phyloP scores from a whole-genome alignment of 352 stramenopile species.

The Pythium insidiosum region DNA sequence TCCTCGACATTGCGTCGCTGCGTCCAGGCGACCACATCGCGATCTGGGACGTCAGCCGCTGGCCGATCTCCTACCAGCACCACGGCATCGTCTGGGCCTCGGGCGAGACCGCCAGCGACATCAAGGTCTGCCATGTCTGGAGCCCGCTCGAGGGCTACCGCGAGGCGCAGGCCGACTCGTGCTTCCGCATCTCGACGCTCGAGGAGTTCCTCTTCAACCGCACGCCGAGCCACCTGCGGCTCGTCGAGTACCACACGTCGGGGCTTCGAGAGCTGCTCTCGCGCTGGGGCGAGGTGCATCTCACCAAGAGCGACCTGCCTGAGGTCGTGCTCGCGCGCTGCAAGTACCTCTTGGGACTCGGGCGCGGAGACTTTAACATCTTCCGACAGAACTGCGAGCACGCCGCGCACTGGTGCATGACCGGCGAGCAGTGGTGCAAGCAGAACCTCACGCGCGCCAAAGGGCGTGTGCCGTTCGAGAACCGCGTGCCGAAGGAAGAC shows the following conservation, averaged over 20 bases:
- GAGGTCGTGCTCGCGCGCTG: slow-evolving; percentile 78
- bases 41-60: slow-evolving; percentile 83
- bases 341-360: slow-evolving; percentile 74
- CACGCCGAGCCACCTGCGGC: slow-evolving; percentile 45
- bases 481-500: slow-evolving; percentile 59
- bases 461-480: slow-evolving; percentile 74
- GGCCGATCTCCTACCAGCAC: slow-evolving; percentile 81
- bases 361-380: slow-evolving; percentile 80
- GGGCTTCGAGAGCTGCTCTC: slow-evolving; percentile 69
- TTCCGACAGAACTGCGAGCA: slow-evolving; percentile 87
- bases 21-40: slow-evolving; percentile 77
- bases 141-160: slow-evolving; percentile 65
- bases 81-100: slow-evolving; percentile 81
- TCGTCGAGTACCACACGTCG: slow-evolving; percentile 84
- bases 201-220: slow-evolving; percentile 75
- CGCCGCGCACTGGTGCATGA: slow-evolving; percentile 85
- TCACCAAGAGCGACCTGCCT: slow-evolving; percentile 73
- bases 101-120: slow-evolving; percentile 46
- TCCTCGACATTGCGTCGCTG: slow-evolving; percentile 62
- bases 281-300: slow-evolving; percentile 79
- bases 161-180: slow-evolving; percentile 78
- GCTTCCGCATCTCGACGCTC: slow-evolving; percentile 80
- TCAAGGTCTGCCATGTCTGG: slow-evolving; percentile 81
- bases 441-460: slow-evolving; percentile 69
- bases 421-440: slow-evolving; percentile 85